Base-by-base conservation (phyloP, 192 early-diverging fungal genomes). In the Funneliformis mosseae region DNA sequence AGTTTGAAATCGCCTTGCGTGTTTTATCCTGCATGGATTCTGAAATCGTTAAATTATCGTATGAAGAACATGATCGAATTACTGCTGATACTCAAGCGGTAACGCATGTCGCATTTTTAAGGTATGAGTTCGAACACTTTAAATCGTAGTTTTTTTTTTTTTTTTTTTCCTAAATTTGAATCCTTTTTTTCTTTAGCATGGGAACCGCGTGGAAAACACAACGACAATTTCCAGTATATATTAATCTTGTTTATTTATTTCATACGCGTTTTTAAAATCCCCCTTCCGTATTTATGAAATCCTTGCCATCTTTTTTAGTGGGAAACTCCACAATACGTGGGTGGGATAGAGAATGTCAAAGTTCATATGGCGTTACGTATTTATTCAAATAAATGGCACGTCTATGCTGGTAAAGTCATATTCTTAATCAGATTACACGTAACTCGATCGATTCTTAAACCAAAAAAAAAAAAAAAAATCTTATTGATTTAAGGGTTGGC, bases 81-180 rank as follows among this genome's bases (percentile, higher is more conserved):
- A 99, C 97, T 9, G 97, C 97, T 1, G 97, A 99, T 81, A 99
- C 97, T 10, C 97, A 99, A 83, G 97, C 97, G 6, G 95, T 95
- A 39, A 99, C 97, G 10, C 97, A 99, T 82, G 85, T 97, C 77
- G 95, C 97, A 38, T 99, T 98, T 81, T 84, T 99, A 73, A 93
- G 90, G 89, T 91, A 80, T 70, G 33, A 42, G 9, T 42, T 41
- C 9, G 23, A 41, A 11, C 18, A n/a, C 1, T 28, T 14, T 50
- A n/a, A 81, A 81, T 12, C n/a, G n/a, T n/a, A n/a, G n/a, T n/a
- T n/a, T n/a, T n/a, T n/a, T n/a, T n/a, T 81, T 81, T 16, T 4
- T 18, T 43, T 14, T 23, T 21, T 8, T 12, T 38, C 50, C 1
- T n/a, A 81, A n/a, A 8, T 59, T 21, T 25, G 4, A 33, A 16